phyloP scores from a whole-genome alignment of 805 yeast genomes.

The Grigorovia jiainica region DNA sequence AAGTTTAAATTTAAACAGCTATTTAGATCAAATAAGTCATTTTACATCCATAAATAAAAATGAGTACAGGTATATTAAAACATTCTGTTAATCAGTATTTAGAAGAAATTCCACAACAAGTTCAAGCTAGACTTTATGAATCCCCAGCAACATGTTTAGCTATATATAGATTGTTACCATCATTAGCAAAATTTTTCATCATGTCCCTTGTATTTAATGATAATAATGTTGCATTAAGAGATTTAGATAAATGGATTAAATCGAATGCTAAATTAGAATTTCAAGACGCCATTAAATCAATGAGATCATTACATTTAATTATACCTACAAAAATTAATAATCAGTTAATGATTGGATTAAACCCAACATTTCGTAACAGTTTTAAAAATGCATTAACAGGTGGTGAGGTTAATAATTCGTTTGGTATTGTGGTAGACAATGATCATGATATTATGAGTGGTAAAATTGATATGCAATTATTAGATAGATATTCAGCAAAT shows the following conservation, averaged over 20 bases:
- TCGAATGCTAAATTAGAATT: constrained; percentile 43
- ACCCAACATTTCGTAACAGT: constrained; percentile 64
- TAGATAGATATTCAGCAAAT: constrained; percentile 70
- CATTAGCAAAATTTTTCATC: constrained; percentile 79
- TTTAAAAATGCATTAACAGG: constrained; percentile 83
- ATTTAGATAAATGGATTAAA: constrained; percentile 69
- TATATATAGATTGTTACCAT: constrained; percentile 80
- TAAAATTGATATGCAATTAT: constrained; percentile 50
- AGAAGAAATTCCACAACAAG: constrained; percentile 79
- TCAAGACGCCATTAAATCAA: constrained; percentile 68
- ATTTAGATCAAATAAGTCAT: neutral
- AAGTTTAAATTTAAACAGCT: neutral
- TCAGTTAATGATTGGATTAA: constrained; percentile 36
- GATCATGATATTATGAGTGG: constrained; percentile 36
- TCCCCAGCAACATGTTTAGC: constrained; percentile 94
- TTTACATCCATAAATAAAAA: no score
- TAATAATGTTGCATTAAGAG: constrained; percentile 54
- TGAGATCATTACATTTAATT: constrained; percentile 67
- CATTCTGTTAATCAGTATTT: constrained; percentile 79
- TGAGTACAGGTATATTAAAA: constrained; percentile 38
- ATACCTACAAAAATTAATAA: constrained; percentile 27
- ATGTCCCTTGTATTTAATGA: constrained; percentile 82
- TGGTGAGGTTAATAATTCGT: constrained; percentile 53
- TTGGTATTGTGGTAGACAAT: constrained; percentile 60
- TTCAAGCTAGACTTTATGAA: constrained; percentile 73